A percentile compares a stretch with the other conserved stretches of the same genome.
These are phyloP conservation scores for Candida boleticola DNA, from an alignment of 805 yeast species.

Conservation along the genomic window DNA sequence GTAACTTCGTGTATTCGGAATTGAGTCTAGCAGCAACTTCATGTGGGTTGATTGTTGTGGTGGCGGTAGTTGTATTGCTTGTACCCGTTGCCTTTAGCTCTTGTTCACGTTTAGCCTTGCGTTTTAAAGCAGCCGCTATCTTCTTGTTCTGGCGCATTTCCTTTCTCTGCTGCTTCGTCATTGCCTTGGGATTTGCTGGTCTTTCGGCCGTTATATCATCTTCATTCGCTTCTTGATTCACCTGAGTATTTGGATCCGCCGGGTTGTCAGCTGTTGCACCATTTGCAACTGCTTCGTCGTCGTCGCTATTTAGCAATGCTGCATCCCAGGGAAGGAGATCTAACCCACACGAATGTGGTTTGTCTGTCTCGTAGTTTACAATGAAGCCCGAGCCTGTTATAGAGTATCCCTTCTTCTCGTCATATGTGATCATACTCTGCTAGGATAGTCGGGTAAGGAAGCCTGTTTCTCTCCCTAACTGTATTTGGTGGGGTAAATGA, in stretches of 20 bases:
- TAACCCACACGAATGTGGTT: constrained; percentile 33
- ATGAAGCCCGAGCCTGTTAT: neutral
- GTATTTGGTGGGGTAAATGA: no score
- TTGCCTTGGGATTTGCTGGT: constrained; percentile 8
- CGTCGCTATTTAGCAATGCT: constrained; percentile 8
- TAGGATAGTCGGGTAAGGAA: no score
- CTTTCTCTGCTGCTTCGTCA: constrained; percentile 19
- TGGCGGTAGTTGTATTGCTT: neutral
- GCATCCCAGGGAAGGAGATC: constrained; percentile 39
- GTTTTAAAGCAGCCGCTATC: constrained; percentile 15
- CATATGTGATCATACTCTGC: neutral
- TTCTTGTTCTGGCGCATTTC: constrained; percentile 20
- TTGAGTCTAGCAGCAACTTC: constrained; percentile 17
- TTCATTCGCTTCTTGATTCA: constrained; percentile 8
- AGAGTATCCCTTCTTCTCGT: neutral
- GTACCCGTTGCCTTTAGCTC: constrained; percentile 3
- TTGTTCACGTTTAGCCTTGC: constrained; percentile 11
- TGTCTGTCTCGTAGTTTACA: neutral
- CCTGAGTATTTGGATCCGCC: no score
- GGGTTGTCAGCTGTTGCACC: neutral
- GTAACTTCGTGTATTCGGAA: constrained; percentile 14
- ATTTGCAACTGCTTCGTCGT: constrained; percentile 6
- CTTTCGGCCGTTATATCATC: no score
- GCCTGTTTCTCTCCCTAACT: no score
- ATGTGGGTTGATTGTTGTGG: constrained; percentile 9